These are phyloP conservation scores for Astragalus glycyphyllos DNA, from an alignment of 306 rosid species.

Conservation along the genomic window DNA sequence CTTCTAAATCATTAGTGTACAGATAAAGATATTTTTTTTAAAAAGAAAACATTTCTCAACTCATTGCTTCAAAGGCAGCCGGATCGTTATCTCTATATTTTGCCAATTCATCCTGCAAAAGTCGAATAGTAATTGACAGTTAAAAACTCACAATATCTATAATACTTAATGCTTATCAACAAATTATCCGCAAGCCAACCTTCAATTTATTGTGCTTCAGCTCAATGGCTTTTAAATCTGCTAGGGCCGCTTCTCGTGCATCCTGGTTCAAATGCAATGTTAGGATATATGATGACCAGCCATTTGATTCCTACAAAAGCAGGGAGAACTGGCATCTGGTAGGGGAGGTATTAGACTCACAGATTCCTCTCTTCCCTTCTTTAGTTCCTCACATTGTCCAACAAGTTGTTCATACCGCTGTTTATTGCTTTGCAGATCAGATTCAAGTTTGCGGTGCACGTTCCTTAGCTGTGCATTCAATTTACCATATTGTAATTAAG, in stretches of 20 bases:
- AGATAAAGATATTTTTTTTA: constrained; percentile 21
- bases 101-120: constrained; percentile 74
- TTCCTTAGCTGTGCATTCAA: constrained; percentile 71
- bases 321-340: constrained; percentile 25
- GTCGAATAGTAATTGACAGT: constrained; percentile 28
- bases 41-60: constrained; percentile 55
- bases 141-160: constrained; percentile 24
- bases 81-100: constrained; percentile 95
- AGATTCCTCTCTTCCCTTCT: constrained; percentile 93
- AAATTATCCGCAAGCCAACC: constrained; percentile 54
- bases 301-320: constrained; percentile 13
- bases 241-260: constrained; percentile 80
- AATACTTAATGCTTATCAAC: constrained; percentile 9
- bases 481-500: constrained; percentile 26
- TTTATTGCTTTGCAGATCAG: constrained; percentile 70
- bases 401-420: constrained; percentile 66
- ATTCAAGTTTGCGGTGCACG: constrained; percentile 75
- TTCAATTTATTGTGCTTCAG: constrained; percentile 69
- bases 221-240: constrained; percentile 76
- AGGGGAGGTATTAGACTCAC: constrained; percentile 57
- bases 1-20: constrained; percentile 8
- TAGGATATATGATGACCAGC: constrained; percentile 33
- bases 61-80: constrained; percentile 91
- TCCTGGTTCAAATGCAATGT: constrained; percentile 52
- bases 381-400: constrained; percentile 67